Base-by-base conservation (phyloP, 345 rosid species). In the Physaria fendleri region DNA sequence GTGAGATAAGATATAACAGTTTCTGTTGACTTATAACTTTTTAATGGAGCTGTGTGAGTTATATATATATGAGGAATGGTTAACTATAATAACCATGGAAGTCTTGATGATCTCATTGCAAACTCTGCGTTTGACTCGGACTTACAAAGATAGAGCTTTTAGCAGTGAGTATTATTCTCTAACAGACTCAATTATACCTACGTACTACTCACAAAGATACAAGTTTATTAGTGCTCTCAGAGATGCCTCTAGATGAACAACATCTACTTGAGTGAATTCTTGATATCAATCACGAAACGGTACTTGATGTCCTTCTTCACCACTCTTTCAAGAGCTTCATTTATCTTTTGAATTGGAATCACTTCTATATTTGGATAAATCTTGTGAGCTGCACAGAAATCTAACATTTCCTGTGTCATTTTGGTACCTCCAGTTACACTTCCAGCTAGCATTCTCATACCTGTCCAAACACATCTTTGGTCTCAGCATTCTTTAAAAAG, bases 281-380 rank as follows among this genome's bases (percentile, higher is more conserved):
- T 75, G 3, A 88, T 73, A 50, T 92, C 95, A 18, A 92, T 85
- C 73, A 88, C 95, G 55, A 92, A 92, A 5, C 95, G 79, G 56
- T 84, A 88, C 79, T 82, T 86, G 43, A 86, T 76, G 56, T 92
- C 95, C 52, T 66, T 80, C 73, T 86, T 88, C 55, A 69, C 50
- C n/a, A 92, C 61, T 77, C 96, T 77, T 71, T 86, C 95, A 1
- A 85, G 76, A 60, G 96, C 96, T 74, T 82, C 90, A 29, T 83
- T 93, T 5, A 52, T 76, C 53, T 81, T 66, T 11, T 85, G 73
- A 24, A 92, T 84, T 0, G 95, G 93, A 66, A 92, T 60, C 17
- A 82, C 27, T 48, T 92, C 97, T 8, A 84, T 76, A 40, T 76
- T 65, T 2, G 99, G 97, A 73, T 88, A 85, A 6, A 91, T 64